Evolutionary conservation across 1,284 basidiomycete species (phyloP), one percentile per base, ranked within the genome.

Genomic region (Limonomyces culmigenus): DNA sequence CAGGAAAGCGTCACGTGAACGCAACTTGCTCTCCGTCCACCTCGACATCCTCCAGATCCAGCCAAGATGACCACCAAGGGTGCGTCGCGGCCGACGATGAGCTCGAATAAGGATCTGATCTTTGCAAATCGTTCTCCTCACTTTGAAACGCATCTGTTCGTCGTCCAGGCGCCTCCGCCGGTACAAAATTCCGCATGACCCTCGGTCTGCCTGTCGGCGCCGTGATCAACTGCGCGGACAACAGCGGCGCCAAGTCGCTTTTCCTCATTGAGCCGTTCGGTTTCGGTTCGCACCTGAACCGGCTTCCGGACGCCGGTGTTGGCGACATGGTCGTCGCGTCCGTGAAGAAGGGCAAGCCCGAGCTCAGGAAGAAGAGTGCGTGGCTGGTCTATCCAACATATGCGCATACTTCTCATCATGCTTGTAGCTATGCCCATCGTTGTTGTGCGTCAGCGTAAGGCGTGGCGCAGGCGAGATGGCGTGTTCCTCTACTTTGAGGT

Each of bases 301-400:
- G 95, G 64, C 74, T 98, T 45, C 93, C 93, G 45, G 93, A 95
- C 59, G 92, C 93, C 50, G 84, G 91, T 67, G 91, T 95, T 44
- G 93, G 93, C 51, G 91, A 95, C 63, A 97, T 97, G 92, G 83
- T 97, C 50, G 91, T 98, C 52, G 91, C 91, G 43, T 91, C 86
- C 41, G 95, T 98, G 55, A 98, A 99, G 78, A 98, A 98, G 77
- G 93, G 93, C 61, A 98, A 99, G 72, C 95, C 95, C 37, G 93
- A 99, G 65, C 66, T 99, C 55, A 78, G 93, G 63, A 99, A 99
- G 74, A 99, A 99, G 74, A 93, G 88, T 92, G 59, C 55, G 85
- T 65, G 33, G 37, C 23, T 29, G 41, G n/a, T n/a, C n/a, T n/a
- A n/a, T n/a, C n/a, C n/a, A n/a, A n/a, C n/a, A n/a, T n/a, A n/a